phyloP scores from a whole-genome alignment of 306 rosid genomes.

The Quercus glauca region DNA sequence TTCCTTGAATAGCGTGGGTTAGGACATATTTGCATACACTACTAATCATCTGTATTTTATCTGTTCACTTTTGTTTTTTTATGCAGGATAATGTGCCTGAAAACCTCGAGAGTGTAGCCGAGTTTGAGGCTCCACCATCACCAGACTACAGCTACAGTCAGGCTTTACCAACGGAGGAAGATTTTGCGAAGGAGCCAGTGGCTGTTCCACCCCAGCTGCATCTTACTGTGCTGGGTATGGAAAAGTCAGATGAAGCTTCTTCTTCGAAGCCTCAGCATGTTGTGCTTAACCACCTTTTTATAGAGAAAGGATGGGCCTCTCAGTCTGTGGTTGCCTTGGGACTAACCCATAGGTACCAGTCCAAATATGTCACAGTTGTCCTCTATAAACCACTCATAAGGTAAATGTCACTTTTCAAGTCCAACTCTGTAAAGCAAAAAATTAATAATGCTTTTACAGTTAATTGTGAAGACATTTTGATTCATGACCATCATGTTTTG shows the following conservation, averaged over 20 bases:
- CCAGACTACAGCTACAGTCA: conserved; percentile 80
- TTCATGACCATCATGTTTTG: background rate
- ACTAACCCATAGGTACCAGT: conserved; percentile 77
- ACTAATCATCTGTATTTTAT: conserved; percentile 2
- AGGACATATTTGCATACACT: background rate
- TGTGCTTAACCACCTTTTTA: conserved; percentile 85
- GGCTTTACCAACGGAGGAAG: conserved; percentile 65
- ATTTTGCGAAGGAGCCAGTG: conserved; percentile 82
- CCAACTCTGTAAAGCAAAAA: conserved; percentile 49
- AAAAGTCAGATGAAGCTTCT: conserved; percentile 47
- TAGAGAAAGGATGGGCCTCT: conserved; percentile 78
- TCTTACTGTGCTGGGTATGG: conserved; percentile 73
- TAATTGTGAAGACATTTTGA: conserved; percentile 24
- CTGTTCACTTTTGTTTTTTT: conserved; percentile 9
- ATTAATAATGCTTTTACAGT: conserved; percentile 24
- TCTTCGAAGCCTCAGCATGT: conserved; percentile 83
- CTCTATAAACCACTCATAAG: conserved; percentile 86
- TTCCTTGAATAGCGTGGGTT: background rate
- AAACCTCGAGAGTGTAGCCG: conserved; percentile 55
- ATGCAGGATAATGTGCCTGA: conserved; percentile 83
- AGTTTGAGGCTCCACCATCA: conserved; percentile 82
- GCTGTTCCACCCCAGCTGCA: conserved; percentile 78
- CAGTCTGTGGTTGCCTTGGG: conserved; percentile 91
- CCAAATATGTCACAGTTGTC: conserved; percentile 89
- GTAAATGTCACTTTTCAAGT: conserved; percentile 39